These are phyloP conservation scores for Wickerhamiella qilinensis DNA, from an alignment of 805 yeast species.

Conservation along the genomic window DNA sequence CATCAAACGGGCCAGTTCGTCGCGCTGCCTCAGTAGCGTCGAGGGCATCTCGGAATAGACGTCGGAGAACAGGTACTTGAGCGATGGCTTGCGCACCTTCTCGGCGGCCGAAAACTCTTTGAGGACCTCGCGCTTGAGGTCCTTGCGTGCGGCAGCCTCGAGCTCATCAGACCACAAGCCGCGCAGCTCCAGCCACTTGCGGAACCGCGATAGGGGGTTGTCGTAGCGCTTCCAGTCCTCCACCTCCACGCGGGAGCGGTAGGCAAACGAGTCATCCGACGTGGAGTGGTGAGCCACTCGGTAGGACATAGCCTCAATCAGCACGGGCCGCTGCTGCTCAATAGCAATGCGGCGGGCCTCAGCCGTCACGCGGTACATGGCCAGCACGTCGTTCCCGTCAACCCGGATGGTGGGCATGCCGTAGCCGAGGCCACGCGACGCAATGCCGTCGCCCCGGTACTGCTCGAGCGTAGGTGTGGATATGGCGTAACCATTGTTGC, in stretches of 20 bases:
- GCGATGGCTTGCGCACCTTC: slow-evolving; percentile 17
- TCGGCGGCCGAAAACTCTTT: slow-evolving; percentile 19
- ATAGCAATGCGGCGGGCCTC: slow-evolving; percentile 17
- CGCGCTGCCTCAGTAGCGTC: slow-evolving; percentile 15
- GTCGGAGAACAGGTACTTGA: slow-evolving; percentile 16
- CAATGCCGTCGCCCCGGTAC: slow-evolving; percentile 23
- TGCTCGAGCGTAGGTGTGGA: slow-evolving; percentile 22
- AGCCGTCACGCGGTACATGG: slow-evolving; percentile 17
- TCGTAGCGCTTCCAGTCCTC: slow-evolving; percentile 22
- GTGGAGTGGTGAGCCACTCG: slow-evolving; percentile 24
- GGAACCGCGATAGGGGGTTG: slow-evolving; percentile 20
- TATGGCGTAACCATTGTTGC: slow-evolving; percentile 24
- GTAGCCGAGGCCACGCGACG: slow-evolving; percentile 21
- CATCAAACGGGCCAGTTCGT: slow-evolving; percentile 17
- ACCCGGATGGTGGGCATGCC: slow-evolving; percentile 23
- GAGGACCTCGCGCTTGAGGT: slow-evolving; percentile 15
- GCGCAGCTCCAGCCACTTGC: slow-evolving; percentile 19
- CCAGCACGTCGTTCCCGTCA: slow-evolving; percentile 22
- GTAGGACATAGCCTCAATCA: slow-evolving; percentile 23
- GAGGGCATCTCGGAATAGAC: slow-evolving; percentile 13
- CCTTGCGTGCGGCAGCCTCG: slow-evolving; percentile 14
- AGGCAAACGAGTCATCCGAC: slow-evolving; percentile 23
- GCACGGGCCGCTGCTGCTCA: slow-evolving; percentile 15
- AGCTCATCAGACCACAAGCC: slow-evolving; percentile 19
- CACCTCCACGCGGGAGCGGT: slow-evolving; percentile 20